A percentile compares a stretch with the other conserved stretches of the same genome.
These are phyloP conservation scores for Fragosphaeria purpurea DNA, from an alignment of 2,329 filamentous ascomycete species.

Conservation along the genomic window DNA sequence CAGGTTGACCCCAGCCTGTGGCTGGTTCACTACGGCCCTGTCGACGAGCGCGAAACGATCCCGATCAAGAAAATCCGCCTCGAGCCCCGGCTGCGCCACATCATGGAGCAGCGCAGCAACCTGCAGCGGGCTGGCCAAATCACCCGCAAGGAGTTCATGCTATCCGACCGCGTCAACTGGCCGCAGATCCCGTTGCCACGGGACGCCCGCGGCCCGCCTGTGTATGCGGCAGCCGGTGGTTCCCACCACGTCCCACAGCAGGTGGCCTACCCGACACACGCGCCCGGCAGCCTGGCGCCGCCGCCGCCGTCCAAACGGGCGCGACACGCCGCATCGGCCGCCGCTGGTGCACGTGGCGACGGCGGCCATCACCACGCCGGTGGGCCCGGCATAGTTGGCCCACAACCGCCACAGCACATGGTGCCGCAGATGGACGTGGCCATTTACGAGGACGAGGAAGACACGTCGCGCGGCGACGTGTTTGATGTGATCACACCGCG, in stretches of 20 bases:
- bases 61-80: constrained; percentile 58
- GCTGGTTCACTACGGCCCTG: constrained; percentile 80
- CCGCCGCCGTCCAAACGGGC: constrained; percentile 47
- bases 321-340: constrained; percentile 32
- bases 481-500: constrained; percentile 84
- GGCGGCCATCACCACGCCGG: not conserved
- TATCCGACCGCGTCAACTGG: constrained; percentile 84
- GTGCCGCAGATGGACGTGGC: constrained; percentile 7
- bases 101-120: constrained; percentile 52
- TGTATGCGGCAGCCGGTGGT: constrained; percentile 34
- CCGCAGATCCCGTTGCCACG: constrained; percentile 67
- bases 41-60: constrained; percentile 63
- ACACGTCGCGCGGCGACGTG: constrained; percentile 74
- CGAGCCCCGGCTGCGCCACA: constrained; percentile 48
- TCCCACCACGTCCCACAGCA: constrained; percentile 39
- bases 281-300: constrained; percentile 31
- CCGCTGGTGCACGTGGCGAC: constrained; percentile 13
- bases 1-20: constrained; percentile 73
- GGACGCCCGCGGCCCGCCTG: constrained; percentile 38
- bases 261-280: constrained; percentile 52
- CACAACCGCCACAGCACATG: constrained; percentile 8
- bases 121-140: constrained; percentile 71
- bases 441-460: constrained; percentile 74
- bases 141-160: constrained; percentile 86
- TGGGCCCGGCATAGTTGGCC: not conserved